Evolutionary conservation across 139 green algal genomes (phyloP), one percentile per base, ranked within the genome.

Genomic region (Tetraselmis chui): DNA sequence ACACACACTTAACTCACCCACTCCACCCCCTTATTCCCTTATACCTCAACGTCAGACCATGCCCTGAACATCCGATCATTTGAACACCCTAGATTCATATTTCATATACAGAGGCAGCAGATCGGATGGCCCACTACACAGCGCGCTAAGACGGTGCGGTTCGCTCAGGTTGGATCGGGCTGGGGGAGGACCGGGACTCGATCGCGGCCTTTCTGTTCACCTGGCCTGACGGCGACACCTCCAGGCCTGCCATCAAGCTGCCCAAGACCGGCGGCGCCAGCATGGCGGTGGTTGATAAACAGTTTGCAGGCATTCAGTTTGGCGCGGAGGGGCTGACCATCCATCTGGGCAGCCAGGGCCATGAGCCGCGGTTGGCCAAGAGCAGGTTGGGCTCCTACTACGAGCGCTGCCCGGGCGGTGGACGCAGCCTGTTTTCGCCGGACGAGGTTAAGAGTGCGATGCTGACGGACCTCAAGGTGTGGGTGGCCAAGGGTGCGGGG

Each of bases 201-300:
- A 91, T 91, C 75, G 90, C 91, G 28, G 89, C 91, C 22, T 96
- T 96, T 80, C 83, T 96, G 18, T 96, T 96, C 85, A 92, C 86
- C 1, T 96, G 89, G 88, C 86, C 85, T 1, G 79, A 90, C 31
- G 91, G 92, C 22, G 83, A 92, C 82, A 88, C 79, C 2, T 77
- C 28, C 24, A 79, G 83, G 67, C 59, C 29, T 28, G 82, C 91
- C 0, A 27, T 91, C 28, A 96, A 96, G 81, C 85, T 96, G 1
- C 87, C 84, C 1, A 96, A 96, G 90, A 88, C 92, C 30, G 92
- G 92, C 27, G 92, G 91, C 0, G 28, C 87, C 1, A 80, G 74
- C 0, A 74, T 92, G 32, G 91, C 91, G 0, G 90, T 96, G 2
- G 86, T 93, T 0, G 92, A 96, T 83, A 85, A 89, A 27, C 81